These are phyloP conservation scores for Ophiostoma perfectum DNA, from an alignment of 2,329 filamentous ascomycete genomes.

Conservation along the genomic window DNA sequence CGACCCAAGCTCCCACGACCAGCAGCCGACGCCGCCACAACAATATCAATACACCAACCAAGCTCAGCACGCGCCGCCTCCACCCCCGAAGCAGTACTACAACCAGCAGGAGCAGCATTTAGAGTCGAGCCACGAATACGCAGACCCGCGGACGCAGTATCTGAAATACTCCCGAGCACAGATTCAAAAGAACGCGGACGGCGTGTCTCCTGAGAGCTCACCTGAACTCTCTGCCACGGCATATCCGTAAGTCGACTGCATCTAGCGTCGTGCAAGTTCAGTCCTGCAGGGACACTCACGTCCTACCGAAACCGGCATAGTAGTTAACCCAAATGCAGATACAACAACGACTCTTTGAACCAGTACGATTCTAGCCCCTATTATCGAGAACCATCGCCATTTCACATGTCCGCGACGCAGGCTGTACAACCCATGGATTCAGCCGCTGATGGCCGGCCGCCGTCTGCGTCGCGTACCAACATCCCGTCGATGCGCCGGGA, in stretches of 20 bases:
- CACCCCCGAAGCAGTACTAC: not conserved
- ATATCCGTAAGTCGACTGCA: not conserved
- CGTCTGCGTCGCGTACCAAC: conserved; percentile 31
- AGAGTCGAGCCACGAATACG: conserved; percentile 18
- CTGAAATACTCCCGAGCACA: conserved; percentile 22
- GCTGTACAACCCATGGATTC: conserved; percentile 14
- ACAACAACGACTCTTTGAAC: not conserved
- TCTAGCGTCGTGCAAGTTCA: not conserved
- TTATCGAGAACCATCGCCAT: conserved; percentile 36
- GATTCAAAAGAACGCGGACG: conserved; percentile 28
- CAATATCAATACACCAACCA: conserved; percentile 24
- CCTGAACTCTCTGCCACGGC: conserved; percentile 39
- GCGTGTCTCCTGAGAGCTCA: conserved; percentile 54
- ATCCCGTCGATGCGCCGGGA: conserved; percentile 51
- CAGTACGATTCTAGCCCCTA: conserved; percentile 36
- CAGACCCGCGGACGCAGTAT: conserved; percentile 13
- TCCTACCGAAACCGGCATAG: not conserved
- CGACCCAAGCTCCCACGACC: conserved; percentile 32
- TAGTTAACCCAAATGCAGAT: not conserved
- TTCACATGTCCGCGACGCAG: conserved; percentile 25
- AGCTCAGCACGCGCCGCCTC: not conserved
- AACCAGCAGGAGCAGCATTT: not conserved
- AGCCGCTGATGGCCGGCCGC: conserved; percentile 10
- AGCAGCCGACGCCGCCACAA: not conserved
- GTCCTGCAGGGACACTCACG: not conserved